Conservation (phyloP, 305 asterid genomes). For the Ajuga reptans region DNA sequence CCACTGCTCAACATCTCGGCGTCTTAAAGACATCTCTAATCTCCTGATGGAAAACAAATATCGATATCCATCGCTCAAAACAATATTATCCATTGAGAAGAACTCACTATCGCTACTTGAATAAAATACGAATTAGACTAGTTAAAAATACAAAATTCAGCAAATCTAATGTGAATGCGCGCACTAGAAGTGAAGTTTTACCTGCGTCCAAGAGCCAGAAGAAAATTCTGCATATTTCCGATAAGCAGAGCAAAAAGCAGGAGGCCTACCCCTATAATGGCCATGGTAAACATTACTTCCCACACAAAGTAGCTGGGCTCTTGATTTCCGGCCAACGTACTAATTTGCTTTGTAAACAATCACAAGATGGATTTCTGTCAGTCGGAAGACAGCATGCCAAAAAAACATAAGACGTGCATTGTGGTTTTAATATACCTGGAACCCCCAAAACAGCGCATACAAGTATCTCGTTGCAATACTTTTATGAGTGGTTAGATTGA, state of each 20-base stretch:
- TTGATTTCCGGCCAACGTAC: constrained; percentile 84
- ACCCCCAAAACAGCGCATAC: constrained; percentile 86
- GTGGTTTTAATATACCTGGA: constrained; percentile 51
- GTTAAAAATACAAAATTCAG: too few species aligned
- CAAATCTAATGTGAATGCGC: too few species aligned
- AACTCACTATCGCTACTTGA: background rate
- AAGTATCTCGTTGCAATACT: constrained; percentile 46
- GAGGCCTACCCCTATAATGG: constrained; percentile 71
- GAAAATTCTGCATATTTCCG: constrained; percentile 65
- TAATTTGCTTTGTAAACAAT: constrained; percentile 52
- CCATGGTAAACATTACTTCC: constrained; percentile 86
- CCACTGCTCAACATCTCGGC: constrained; percentile 94
- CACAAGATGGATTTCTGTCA: background rate
- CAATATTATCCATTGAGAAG: background rate
- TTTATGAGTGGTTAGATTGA: constrained; percentile 45
- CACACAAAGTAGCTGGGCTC: constrained; percentile 66
- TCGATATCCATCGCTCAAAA: background rate
- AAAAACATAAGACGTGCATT: background rate
- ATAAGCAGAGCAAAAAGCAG: constrained; percentile 71
- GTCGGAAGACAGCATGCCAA: background rate
- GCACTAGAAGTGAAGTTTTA: constrained; percentile 5
- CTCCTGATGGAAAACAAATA: constrained; percentile 35
- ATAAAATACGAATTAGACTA: too few species aligned
- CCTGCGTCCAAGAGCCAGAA: constrained; percentile 73
- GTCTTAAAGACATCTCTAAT: constrained; percentile 68